Conservation (phyloP, 1,139 yeast genomes). For the Suhomyces kunorum region DNA sequence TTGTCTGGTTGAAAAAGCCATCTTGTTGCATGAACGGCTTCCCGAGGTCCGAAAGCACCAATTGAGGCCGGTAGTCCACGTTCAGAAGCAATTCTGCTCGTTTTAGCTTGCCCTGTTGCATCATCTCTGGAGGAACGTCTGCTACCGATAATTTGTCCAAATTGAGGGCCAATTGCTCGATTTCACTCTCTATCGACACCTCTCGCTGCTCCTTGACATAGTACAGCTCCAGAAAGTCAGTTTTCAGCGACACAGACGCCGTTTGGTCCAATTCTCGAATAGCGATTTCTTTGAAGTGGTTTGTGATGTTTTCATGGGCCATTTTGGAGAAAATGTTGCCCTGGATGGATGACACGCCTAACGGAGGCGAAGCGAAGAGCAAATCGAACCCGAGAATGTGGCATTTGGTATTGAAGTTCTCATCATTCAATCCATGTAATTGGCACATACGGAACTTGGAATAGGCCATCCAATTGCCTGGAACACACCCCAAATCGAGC, state of each 20-base stretch:
- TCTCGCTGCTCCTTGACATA: conserved; percentile 32
- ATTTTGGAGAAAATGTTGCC: conserved; percentile 75
- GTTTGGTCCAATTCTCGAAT: conserved; percentile 16
- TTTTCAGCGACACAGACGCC: conserved; percentile 6
- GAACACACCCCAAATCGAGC: conserved; percentile 73
- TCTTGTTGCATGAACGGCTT: conserved; percentile 66
- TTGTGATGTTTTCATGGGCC: conserved; percentile 62
- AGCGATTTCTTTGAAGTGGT: conserved; percentile 53
- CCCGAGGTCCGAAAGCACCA: conserved; percentile 85
- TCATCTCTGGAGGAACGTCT: conserved; percentile 15
- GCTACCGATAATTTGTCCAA: conserved; percentile 17
- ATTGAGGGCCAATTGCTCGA: conserved; percentile 21
- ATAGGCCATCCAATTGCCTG: conserved; percentile 94
- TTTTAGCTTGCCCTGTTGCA: conserved; percentile 10
- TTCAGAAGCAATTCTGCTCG: conserved; percentile 12
- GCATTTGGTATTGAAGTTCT: conserved; percentile 57
- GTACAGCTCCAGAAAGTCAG: conserved; percentile 24
- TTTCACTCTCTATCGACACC: conserved; percentile 19
- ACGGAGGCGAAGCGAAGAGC: conserved; percentile 74
- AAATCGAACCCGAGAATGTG: conserved; percentile 83
- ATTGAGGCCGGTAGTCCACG: conserved; percentile 41
- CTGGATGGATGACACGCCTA: conserved; percentile 77
- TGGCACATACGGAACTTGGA: conserved; percentile 43
- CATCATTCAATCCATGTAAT: conserved; percentile 38
- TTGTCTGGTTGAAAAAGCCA: conserved; percentile 71